Base-by-base conservation (phyloP, 2,329 filamentous ascomycete genomes). In the Ascochyta fabae region DNA sequence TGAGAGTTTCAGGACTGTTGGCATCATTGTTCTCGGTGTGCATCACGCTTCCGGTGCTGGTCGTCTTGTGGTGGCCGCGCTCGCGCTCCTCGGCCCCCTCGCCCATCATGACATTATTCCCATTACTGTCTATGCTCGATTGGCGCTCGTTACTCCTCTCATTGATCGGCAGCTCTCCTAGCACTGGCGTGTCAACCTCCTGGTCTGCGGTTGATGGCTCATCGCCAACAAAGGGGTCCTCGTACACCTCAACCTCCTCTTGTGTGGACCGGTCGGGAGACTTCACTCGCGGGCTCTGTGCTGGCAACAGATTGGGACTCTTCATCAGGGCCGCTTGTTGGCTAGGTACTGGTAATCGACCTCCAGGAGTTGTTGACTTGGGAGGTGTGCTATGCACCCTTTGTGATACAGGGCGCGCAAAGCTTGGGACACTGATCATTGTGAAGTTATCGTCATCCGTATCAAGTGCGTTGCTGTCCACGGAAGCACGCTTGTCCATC, bases 81-180 rank as follows among this genome's bases (percentile, higher is more conserved):
- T 62, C 58, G 33, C 53, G 67, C 35, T 71, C 67, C 58, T 71
- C 67, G 33, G 52, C 55, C 10, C 44, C 57, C 22, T 67, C 66
- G 7, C 67, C 68, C 59, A 70, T 72, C 45, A 73, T 69, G 7
- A 54, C 59, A 23, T 69, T 61, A 39, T 63, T 66, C 9, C 59
- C 56, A n/a, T 61, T 54, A 51, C 67, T 71, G 16, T 68, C 67
- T 19, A 60, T 66, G 60, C 72, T 74, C 40, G 64, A 65, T 33
- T 71, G 64, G 36, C 72, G 70, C 39, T 74, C 71, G 31, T 70
- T 62, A 45, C 67, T 74, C 61, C 78, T 79, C 61, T 81, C 79
- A 53, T 83, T 83, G 42, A 81, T 71, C 3, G 80, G 79, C 3
- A 84, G 71, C 61, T 84, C 81, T 49, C 79, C 79, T 10, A 84